A percentile compares a stretch with the other conserved stretches of the same genome.
These are phyloP conservation scores for Blastobotrys buckinghamii DNA, from an alignment of 1,139 yeast species.

Conservation along the genomic window DNA sequence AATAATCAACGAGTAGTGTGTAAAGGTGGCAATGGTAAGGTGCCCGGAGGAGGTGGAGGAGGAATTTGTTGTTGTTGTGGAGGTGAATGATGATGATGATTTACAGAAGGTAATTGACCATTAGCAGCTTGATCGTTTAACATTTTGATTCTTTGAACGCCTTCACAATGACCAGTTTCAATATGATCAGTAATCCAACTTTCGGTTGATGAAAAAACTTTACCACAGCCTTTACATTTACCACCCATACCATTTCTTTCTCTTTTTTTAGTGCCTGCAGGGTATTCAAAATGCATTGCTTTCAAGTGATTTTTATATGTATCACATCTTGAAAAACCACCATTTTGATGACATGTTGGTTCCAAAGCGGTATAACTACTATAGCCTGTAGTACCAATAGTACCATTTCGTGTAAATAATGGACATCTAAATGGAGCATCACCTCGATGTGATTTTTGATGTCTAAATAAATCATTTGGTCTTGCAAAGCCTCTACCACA, in stretches of 20 bases:
- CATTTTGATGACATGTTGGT: constrained; percentile 63
- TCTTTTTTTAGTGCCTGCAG: constrained; percentile 76
- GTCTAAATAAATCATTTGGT: constrained; percentile 79
- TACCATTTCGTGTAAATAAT: constrained; percentile 20
- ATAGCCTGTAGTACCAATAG: constrained; percentile 7
- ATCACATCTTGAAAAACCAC: constrained; percentile 82
- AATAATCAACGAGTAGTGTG: too few relatives aligned
- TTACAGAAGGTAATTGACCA: background rate
- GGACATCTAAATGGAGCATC: constrained; percentile 35
- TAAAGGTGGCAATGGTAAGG: too few relatives aligned
- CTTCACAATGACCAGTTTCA: constrained; percentile 38
- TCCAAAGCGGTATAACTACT: constrained; percentile 14
- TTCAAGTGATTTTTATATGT: constrained; percentile 87
- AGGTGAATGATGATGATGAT: background rate
- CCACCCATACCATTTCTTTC: constrained; percentile 67
- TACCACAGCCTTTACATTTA: constrained; percentile 69
- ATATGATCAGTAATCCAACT: constrained; percentile 74
- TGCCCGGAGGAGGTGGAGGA: too few relatives aligned
- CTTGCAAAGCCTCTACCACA: constrained; percentile 85
- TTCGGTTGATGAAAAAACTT: constrained; percentile 60
- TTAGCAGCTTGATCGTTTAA: constrained; percentile 3
- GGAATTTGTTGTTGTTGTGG: too few relatives aligned
- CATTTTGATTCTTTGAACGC: constrained; percentile 16
- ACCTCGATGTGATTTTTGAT: constrained; percentile 63
- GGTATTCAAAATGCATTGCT: constrained; percentile 86